A percentile compares a stretch with the other conserved stretches of the same genome.
phyloP scores from a whole-genome alignment of 2,329 filamentous ascomycete genomes.

The Phialophora macrospora region DNA sequence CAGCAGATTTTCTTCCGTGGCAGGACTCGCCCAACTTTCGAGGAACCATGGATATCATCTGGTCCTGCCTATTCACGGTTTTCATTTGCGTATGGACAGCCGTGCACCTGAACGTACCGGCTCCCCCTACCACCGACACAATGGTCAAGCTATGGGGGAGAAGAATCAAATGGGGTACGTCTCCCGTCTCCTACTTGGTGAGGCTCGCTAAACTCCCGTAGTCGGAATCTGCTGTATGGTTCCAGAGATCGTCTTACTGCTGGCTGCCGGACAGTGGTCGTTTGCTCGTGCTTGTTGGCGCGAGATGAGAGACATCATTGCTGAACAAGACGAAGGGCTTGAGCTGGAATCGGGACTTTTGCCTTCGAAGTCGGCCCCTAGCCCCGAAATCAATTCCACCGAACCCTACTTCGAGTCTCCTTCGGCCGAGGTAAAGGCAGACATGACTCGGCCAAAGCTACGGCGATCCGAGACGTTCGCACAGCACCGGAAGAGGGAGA shows the following conservation, averaged over 20 bases:
- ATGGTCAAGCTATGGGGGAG: constrained; percentile 14
- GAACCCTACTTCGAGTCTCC: neutral
- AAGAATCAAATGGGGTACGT: constrained; percentile 19
- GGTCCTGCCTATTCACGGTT: constrained; percentile 23
- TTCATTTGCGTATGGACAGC: constrained; percentile 25
- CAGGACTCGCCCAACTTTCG: constrained; percentile 17
- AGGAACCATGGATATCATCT: constrained; percentile 28
- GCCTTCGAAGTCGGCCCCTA: neutral
- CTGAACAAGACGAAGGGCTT: constrained; percentile 15
- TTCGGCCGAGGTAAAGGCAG: neutral
- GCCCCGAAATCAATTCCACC: neutral
- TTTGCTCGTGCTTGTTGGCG: constrained; percentile 25
- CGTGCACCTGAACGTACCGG: constrained; percentile 25
- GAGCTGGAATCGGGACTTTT: constrained; percentile 9
- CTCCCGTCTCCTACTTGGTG: neutral
- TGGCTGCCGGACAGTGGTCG: constrained; percentile 22
- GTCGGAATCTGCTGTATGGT: constrained; percentile 25
- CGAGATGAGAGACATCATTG: constrained; percentile 22
- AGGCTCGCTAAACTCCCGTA: constrained; percentile 3
- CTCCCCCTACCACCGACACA: constrained; percentile 16
- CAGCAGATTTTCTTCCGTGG: constrained; percentile 16
- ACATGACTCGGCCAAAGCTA: constrained; percentile 18
- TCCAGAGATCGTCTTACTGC: constrained; percentile 17
- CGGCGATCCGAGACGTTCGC: constrained; percentile 20
- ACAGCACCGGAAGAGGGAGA: constrained; percentile 11